These are phyloP conservation scores for Asterochloris sp. DNA, from an alignment of 139 green algal genomes.

Conservation along the genomic window DNA sequence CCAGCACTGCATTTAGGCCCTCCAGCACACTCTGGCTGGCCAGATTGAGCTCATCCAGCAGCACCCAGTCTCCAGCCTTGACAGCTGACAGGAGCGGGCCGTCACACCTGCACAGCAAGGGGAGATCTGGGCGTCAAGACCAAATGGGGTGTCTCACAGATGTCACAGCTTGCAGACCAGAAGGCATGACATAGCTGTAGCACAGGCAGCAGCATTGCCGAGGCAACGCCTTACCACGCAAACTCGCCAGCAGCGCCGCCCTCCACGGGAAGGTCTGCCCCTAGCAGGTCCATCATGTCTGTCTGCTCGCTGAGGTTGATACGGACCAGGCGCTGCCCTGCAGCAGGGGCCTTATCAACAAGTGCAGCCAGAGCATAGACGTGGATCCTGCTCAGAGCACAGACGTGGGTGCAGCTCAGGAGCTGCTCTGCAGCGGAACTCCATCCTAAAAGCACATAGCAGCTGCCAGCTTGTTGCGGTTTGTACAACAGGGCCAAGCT, in stretches of 20 bases:
- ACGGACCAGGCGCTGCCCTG: slow-evolving; percentile 70
- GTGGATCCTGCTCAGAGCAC: background rate
- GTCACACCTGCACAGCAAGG: slow-evolving; percentile 56
- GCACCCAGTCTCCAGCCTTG: slow-evolving; percentile 86
- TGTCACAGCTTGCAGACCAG: background rate
- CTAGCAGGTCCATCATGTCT: slow-evolving; percentile 99
- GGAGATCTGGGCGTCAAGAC: background rate
- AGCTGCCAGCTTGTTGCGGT: no score
- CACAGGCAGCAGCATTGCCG: background rate
- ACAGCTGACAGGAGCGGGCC: slow-evolving; percentile 91
- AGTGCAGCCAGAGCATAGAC: background rate
- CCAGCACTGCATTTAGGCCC: slow-evolving; percentile 94
- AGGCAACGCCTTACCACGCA: slow-evolving; percentile 56
- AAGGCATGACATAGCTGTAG: background rate
- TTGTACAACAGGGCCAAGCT: no score
- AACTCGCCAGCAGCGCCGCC: slow-evolving; percentile 82
- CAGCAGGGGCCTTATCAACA: slow-evolving; percentile 25
- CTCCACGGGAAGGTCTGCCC: slow-evolving; percentile 87
- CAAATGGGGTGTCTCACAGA: background rate
- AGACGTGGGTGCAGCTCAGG: background rate
- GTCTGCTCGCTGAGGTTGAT: slow-evolving; percentile 98
- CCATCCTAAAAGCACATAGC: no score
- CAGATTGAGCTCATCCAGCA: slow-evolving; percentile 99
- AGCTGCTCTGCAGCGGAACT: background rate
- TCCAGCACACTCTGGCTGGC: slow-evolving; percentile 81